These are phyloP conservation scores for Kodamaea fungicola DNA, from an alignment of 1,139 yeast species.

Conservation along the genomic window DNA sequence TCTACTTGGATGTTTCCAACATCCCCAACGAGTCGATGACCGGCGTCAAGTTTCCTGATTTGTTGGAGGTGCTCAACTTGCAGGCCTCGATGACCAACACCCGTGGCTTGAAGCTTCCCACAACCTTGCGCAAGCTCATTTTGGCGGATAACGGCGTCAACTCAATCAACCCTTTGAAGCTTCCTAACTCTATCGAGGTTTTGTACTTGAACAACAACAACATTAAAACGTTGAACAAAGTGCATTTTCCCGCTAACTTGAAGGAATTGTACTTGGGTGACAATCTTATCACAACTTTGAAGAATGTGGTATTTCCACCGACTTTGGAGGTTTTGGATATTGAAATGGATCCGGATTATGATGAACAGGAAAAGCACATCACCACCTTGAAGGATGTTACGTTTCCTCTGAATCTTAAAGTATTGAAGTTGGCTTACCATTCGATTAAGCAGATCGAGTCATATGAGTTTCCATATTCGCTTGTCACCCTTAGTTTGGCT, in stretches of 20 bases:
- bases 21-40: conserved; percentile 50
- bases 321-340: conserved; percentile 38
- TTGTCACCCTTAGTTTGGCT: conserved; percentile 33
- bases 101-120: conserved; percentile 43
- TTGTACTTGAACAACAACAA: conserved; percentile 39
- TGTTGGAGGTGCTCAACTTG: conserved; percentile 32
- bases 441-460: conserved; percentile 38
- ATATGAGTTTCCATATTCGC: conserved; percentile 35
- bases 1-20: conserved; percentile 37
- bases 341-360: conserved; percentile 42
- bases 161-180: conserved; percentile 44
- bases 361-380: conserved; percentile 41
- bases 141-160: conserved; percentile 44
- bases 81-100: conserved; percentile 48
- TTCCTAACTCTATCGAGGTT: conserved; percentile 39
- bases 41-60: conserved; percentile 45
- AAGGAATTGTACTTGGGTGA: conserved; percentile 41
- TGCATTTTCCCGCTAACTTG: conserved; percentile 35
- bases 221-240: conserved; percentile 45
- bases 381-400: conserved; percentile 43
- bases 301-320: conserved; percentile 41
- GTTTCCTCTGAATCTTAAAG: conserved; percentile 35
- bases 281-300: conserved; percentile 42
- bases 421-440: conserved; percentile 40
- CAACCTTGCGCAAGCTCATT: conserved; percentile 27